Evolutionary conservation across 2,329 filamentous ascomycete genomes (phyloP), one percentile per base, ranked within the genome.

Genomic region (Fusarium papillatum): DNA sequence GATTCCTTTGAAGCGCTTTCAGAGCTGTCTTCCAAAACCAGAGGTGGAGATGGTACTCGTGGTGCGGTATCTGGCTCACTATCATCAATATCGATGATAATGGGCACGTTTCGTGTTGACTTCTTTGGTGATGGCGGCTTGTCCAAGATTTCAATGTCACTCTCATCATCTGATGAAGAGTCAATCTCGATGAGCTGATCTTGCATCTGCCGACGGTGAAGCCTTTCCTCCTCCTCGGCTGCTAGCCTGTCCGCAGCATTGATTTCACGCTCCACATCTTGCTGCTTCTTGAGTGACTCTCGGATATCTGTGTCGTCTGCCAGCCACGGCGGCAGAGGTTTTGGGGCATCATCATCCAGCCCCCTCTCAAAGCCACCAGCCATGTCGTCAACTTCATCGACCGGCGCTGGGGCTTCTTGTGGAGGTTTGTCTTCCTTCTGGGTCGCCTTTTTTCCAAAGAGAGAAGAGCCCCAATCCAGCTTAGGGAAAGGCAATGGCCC

Each of bases 401-500:
- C 68, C 71, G 4, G 53, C 48, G 16, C 38, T 24, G 61, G 16
- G 2, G 46, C 55, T 59, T 80, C 7, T 78, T 71, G 10, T 11
- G 75, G 53, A 16, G 64, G 41, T 29, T 80, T 72, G 7, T 78
- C 73, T 9, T 77, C 71, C 55, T 79, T 79, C 13, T 81, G 75
- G 1, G 69, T 66, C 9, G 76, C 71, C 67, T 86, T 87, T 73
- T 86, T 88, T 7, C 84, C 84, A 71, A 92, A 92, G 3, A 92
- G 86, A 2, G 88, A 89, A 4, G 90, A 93, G 64, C 90, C 92
- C 88, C 90, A 92, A 55, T 94, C 92, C 2, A 98, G 88, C 80
- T 95, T 96, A 78, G 98, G 95, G 80, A 99, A 99, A 0, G 97
- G 97, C 7, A 99, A 84, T 0, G 96, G 95, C 0, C 96, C 96